Conservation (phyloP, 306 rosid genomes). For the Alnus glutinosa region DNA sequence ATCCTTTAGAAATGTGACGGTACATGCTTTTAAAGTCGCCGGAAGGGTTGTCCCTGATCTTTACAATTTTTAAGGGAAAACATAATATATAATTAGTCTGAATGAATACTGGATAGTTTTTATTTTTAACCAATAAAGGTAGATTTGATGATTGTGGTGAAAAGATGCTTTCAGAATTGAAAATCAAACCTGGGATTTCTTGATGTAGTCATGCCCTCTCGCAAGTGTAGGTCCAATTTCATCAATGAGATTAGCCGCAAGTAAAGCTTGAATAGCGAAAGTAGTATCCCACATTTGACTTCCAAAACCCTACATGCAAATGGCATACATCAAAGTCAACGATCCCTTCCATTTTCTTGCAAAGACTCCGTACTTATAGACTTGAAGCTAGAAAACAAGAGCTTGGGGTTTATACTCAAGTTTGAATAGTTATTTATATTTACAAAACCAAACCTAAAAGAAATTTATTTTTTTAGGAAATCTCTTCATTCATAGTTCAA, state of each 20-base stretch:
- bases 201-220: slow-evolving; percentile 61
- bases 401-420: background rate
- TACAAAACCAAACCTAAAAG: background rate
- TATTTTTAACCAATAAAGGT: no score
- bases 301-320: slow-evolving; percentile 56
- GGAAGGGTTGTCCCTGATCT: slow-evolving; percentile 59
- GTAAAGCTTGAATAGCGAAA: slow-evolving; percentile 64
- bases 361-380: background rate
- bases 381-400: background rate
- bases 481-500: background rate
- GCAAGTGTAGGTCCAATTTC: slow-evolving; percentile 55
- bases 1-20: slow-evolving; percentile 79
- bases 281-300: slow-evolving; percentile 73
- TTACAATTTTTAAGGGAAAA: background rate
- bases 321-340: background rate
- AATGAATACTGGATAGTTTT: no score
- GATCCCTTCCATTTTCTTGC: background rate
- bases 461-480: background rate
- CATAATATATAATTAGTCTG: background rate
- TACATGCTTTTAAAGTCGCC: slow-evolving; percentile 66
- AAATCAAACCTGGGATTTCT: slow-evolving; percentile 58
- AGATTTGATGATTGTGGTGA: background rate
- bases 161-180: background rate
- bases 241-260: slow-evolving; percentile 46
- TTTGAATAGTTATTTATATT: background rate